phyloP scores from a whole-genome alignment of 306 rosid species.

The Trichosanthes cucumerina region DNA sequence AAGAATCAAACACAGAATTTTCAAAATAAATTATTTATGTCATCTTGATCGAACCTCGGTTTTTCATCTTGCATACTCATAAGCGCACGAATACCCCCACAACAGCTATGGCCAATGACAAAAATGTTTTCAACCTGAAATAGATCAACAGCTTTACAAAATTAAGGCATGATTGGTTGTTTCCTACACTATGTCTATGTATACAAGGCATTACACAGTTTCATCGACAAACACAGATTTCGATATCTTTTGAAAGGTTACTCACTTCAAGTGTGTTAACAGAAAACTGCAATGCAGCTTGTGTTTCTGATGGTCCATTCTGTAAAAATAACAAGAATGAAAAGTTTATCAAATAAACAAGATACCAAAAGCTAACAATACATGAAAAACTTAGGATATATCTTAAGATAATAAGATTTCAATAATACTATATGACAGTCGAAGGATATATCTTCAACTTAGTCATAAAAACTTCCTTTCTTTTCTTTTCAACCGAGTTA shows the following conservation, averaged over 20 bases:
- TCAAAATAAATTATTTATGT: background rate
- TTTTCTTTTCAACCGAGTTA: background rate
- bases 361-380: background rate
- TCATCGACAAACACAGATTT: background rate
- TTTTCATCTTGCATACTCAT: constrained; percentile 84
- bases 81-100: constrained; percentile 96
- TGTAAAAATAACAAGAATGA: constrained; percentile 20
- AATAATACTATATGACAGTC: background rate
- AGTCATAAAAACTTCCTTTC: background rate
- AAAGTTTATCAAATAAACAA: background rate
- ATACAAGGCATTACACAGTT: background rate
- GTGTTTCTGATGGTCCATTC: constrained; percentile 87
- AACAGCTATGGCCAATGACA: constrained; percentile 93
- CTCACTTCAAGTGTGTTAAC: constrained; percentile 74
- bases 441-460: background rate
- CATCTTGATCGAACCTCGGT: constrained; percentile 34
- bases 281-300: constrained; percentile 88
- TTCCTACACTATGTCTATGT: background rate
- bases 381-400: background rate
- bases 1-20: background rate
- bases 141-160: background rate
- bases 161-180: background rate
- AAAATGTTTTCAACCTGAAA: constrained; percentile 75
- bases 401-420: too few species aligned
- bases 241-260: background rate